Conservation (phyloP, 2,329 filamentous ascomycete genomes). For the Thelonectria rubi region DNA sequence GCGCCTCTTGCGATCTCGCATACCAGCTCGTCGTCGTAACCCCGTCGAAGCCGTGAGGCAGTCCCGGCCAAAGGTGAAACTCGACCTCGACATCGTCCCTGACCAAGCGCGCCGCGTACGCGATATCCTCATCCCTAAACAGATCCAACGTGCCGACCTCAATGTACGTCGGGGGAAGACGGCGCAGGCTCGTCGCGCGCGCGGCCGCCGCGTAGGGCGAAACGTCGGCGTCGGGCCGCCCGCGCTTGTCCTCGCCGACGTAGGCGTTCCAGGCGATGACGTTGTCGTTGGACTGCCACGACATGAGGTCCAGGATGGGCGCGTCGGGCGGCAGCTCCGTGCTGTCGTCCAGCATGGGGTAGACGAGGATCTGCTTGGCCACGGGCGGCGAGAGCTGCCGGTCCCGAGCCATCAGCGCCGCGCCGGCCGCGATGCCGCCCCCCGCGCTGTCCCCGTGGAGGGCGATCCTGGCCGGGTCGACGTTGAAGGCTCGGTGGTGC, state of each 20-base stretch:
- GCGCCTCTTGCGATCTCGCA: neutral
- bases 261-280: conserved; percentile 38
- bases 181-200: conserved; percentile 33
- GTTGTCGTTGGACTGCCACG: conserved; percentile 33
- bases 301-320: conserved; percentile 20
- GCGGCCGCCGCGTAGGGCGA: conserved; percentile 39
- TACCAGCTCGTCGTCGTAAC: neutral
- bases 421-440: conserved; percentile 33
- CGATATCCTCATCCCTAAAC: conserved; percentile 39
- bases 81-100: conserved; percentile 48
- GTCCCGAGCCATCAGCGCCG: conserved; percentile 53
- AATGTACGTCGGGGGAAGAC: conserved; percentile 50
- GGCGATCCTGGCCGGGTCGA: conserved; percentile 35
- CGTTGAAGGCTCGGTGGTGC: conserved; percentile 31
- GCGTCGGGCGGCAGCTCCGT: conserved; percentile 19
- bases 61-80: conserved; percentile 52
- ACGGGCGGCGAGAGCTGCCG: conserved; percentile 38
- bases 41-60: conserved; percentile 50
- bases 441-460: conserved; percentile 39
- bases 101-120: conserved; percentile 44
- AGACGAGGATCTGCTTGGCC: conserved; percentile 46
- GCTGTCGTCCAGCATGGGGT: conserved; percentile 48
- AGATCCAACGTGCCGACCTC: conserved; percentile 52
- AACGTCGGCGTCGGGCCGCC: conserved; percentile 17
- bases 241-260: conserved; percentile 5